These are phyloP conservation scores for Penicillium janthinellum DNA, from an alignment of 2,329 filamentous ascomycete genomes.

Conservation along the genomic window DNA sequence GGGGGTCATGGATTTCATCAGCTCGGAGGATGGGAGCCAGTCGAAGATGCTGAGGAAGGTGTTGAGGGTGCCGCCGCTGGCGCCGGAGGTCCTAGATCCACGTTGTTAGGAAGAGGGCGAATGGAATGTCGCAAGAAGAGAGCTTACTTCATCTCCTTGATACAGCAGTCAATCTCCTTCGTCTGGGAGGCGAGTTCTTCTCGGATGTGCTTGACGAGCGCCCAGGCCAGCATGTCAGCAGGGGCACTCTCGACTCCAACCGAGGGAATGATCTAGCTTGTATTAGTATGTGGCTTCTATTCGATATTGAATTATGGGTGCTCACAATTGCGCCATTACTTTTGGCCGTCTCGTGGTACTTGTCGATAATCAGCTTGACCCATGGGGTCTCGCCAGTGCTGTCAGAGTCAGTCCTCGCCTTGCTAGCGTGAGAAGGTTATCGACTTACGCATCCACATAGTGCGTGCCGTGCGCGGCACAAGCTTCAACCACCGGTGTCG, in stretches of 20 bases:
- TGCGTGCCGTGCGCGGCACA: constrained; percentile 67
- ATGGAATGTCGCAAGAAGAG: constrained; percentile 18
- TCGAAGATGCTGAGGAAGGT: constrained; percentile 64
- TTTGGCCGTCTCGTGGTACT: constrained; percentile 63
- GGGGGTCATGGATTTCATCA: constrained; percentile 52
- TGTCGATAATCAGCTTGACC: constrained; percentile 63
- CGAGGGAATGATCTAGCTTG: constrained; percentile 57
- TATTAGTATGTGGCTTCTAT: constrained; percentile 12
- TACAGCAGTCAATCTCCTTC: constrained; percentile 53
- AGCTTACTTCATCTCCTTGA: constrained; percentile 56
- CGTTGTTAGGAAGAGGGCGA: constrained; percentile 5
- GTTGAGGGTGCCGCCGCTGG: constrained; percentile 64
- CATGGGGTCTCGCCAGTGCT: constrained; percentile 66
- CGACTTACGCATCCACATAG: constrained; percentile 61
- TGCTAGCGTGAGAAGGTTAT: background rate
- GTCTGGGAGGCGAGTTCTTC: constrained; percentile 54
- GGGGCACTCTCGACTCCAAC: constrained; percentile 64
- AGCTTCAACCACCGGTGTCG: constrained; percentile 65
- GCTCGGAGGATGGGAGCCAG: constrained; percentile 47
- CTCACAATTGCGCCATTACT: constrained; percentile 61
- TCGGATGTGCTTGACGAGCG: constrained; percentile 56
- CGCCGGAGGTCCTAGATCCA: constrained; percentile 38
- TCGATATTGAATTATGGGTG: background rate
- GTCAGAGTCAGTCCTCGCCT: constrained; percentile 9
- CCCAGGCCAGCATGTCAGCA: constrained; percentile 57